Evolutionary conservation across 768 basidiomycete genomes (phyloP).

Genomic region (Lactarius trivialis): DNA sequence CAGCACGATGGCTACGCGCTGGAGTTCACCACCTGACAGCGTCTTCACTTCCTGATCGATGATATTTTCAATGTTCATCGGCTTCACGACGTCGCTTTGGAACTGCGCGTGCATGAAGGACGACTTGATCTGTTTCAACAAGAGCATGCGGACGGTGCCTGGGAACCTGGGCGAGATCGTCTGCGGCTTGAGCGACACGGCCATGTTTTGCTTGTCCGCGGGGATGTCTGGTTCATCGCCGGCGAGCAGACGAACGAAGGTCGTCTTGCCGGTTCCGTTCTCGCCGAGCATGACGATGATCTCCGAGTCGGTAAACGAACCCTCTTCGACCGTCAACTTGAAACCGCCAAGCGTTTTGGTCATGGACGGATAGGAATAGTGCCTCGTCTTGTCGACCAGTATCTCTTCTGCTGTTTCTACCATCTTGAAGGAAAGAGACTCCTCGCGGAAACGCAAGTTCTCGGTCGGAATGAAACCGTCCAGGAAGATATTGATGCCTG

Average conservation of each 20-base stretch:
- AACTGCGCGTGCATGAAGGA: conserved; percentile 99
- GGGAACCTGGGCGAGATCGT: conserved; percentile 97
- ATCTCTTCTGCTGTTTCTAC: conserved; percentile 93
- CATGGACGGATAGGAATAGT: conserved; percentile 92
- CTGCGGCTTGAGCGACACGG: conserved; percentile 97
- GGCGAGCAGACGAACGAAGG: conserved; percentile 90
- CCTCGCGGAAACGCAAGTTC: conserved; percentile 95
- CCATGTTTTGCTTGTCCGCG: conserved; percentile 70
- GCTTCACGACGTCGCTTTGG: conserved; percentile 96
- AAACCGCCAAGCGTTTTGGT: conserved; percentile 93
- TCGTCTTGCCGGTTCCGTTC: conserved; percentile 99
- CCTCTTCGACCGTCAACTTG: conserved; percentile 88
- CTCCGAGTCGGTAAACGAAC: conserved; percentile 96
- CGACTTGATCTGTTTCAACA: conserved; percentile 89
- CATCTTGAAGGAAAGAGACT: conserved; percentile 95
- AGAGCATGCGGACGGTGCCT: conserved; percentile 90
- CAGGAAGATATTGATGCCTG: conserved; percentile 98
- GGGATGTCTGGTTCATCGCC: conserved; percentile 87
- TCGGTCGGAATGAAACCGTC: conserved; percentile 99
- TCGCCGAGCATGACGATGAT: conserved; percentile 99
- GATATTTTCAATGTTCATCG: conserved; percentile 90
- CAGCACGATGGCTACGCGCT: conserved; percentile 93
- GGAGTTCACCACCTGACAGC: conserved; percentile 95
- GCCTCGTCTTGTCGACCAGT: conserved; percentile 76
- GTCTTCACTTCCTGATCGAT: conserved; percentile 99